phyloP scores from a whole-genome alignment of 148 eudicot species.

The Cornus florida region DNA sequence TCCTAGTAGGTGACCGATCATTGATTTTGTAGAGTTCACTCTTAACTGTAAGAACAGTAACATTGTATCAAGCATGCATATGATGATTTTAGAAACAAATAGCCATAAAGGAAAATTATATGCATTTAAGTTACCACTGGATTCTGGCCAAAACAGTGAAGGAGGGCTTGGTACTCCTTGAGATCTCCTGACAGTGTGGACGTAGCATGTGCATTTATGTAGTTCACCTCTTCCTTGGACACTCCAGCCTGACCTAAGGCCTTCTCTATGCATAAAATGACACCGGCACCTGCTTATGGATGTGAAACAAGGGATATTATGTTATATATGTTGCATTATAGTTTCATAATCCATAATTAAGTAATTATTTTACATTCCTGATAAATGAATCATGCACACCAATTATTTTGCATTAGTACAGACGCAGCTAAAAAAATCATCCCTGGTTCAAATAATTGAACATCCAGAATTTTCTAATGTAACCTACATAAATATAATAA shows the following conservation, averaged over 20 bases:
- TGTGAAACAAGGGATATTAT: not conserved
- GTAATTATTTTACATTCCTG: not conserved
- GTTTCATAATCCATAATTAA: not conserved
- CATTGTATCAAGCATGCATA: not conserved
- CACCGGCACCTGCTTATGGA: conserved; percentile 63
- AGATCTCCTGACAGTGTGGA: conserved; percentile 90
- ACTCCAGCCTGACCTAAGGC: conserved; percentile 82
- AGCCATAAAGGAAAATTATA: conserved; percentile 1
- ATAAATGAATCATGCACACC: not conserved
- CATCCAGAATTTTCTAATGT: not conserved
- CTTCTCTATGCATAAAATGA: conserved; percentile 78
- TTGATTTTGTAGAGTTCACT: conserved; percentile 91
- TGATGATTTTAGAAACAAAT: not conserved
- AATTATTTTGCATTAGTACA: not conserved
- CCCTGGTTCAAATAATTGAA: not conserved
- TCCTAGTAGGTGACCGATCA: conserved; percentile 96
- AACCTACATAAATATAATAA: not conserved
- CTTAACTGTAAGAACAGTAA: conserved; percentile 48
- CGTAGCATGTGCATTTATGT: conserved; percentile 96
- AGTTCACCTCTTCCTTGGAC: conserved; percentile 86
- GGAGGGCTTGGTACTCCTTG: conserved; percentile 89
- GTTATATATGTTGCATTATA: not conserved
- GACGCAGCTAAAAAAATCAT: not conserved
- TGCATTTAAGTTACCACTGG: conserved; percentile 51
- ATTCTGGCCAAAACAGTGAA: conserved; percentile 82